Percentiles rank a stretch among this genome's conserved stretches.
phyloP scores from a whole-genome alignment of 192 early-diverging fungal genomes.

The Rhizoclosmatium sp. region DNA sequence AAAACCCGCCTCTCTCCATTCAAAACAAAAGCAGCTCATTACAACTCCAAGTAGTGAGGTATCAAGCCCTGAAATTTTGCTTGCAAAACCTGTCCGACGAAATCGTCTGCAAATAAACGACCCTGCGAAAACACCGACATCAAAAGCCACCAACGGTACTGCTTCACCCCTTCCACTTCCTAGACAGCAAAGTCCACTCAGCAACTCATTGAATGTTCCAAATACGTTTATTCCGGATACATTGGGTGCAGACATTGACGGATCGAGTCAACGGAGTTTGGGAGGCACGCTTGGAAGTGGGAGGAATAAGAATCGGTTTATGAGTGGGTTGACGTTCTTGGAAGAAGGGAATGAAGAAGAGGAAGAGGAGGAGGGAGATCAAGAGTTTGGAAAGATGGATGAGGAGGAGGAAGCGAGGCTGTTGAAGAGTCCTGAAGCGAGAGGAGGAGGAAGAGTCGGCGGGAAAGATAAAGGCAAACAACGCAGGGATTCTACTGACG shows the following conservation, averaged over 20 bases:
- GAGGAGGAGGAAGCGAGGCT: neutral
- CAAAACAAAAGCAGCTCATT: neutral
- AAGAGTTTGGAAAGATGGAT: neutral
- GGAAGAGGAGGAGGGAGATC: no score
- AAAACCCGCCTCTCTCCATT: neutral
- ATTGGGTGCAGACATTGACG: no score
- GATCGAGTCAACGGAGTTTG: no score
- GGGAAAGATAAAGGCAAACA: neutral
- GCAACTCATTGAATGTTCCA: no score
- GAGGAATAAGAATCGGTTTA: no score
- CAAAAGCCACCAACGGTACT: neutral
- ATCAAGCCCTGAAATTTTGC: no score
- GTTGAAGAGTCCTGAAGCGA: neutral
- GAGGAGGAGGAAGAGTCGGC: neutral
- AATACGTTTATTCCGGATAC: no score
- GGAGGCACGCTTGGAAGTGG: no score
- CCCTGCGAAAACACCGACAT: neutral
- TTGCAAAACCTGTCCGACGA: slow-evolving; percentile 6
- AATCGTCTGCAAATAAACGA: neutral
- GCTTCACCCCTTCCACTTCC: no score
- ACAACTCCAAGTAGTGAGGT: neutral
- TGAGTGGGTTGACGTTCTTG: no score
- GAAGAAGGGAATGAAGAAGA: no score
- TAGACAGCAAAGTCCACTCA: no score
- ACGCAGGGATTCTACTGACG: neutral